These are phyloP conservation scores for Flaveria sonorensis DNA, from an alignment of 129 eudicot species.

Conservation along the genomic window DNA sequence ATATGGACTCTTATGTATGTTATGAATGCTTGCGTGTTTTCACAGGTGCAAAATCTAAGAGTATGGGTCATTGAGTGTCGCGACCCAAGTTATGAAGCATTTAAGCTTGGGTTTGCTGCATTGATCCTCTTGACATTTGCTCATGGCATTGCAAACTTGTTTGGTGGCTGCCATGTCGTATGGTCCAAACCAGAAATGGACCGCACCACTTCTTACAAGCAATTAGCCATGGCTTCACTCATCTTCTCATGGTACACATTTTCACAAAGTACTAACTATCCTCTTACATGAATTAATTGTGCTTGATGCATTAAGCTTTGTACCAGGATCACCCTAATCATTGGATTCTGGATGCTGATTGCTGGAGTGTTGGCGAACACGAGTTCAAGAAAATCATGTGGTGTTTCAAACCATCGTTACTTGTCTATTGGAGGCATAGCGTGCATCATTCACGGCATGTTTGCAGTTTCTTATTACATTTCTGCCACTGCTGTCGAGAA, in stretches of 20 bases:
- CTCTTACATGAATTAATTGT: not conserved
- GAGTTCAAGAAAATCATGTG: constrained; percentile 65
- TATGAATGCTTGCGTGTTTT: not conserved
- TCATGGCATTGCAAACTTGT: constrained; percentile 61
- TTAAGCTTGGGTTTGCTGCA: constrained; percentile 77
- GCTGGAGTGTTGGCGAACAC: constrained; percentile 74
- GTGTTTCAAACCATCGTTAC: constrained; percentile 61
- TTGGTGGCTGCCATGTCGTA: constrained; percentile 77
- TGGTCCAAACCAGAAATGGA: constrained; percentile 64
- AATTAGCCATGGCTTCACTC: constrained; percentile 76
- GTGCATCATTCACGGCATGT: constrained; percentile 83
- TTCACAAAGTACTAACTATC: not conserved
- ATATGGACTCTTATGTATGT: not conserved
- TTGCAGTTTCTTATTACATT: constrained; percentile 72
- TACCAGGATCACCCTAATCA: constrained; percentile 64
- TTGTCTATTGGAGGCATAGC: constrained; percentile 82
- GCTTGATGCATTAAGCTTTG: constrained; percentile 20
- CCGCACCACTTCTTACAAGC: constrained; percentile 72
- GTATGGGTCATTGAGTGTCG: constrained; percentile 73
- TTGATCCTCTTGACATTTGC: constrained; percentile 59
- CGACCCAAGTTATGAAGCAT: constrained; percentile 84
- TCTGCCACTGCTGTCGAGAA: constrained; percentile 62
- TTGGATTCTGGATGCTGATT: constrained; percentile 71
- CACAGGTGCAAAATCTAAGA: constrained; percentile 55
- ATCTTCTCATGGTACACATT: constrained; percentile 64